A percentile compares a stretch with the other conserved stretches of the same genome.
phyloP scores from a whole-genome alignment of 257 asterid genomes.

The Plantago major region DNA sequence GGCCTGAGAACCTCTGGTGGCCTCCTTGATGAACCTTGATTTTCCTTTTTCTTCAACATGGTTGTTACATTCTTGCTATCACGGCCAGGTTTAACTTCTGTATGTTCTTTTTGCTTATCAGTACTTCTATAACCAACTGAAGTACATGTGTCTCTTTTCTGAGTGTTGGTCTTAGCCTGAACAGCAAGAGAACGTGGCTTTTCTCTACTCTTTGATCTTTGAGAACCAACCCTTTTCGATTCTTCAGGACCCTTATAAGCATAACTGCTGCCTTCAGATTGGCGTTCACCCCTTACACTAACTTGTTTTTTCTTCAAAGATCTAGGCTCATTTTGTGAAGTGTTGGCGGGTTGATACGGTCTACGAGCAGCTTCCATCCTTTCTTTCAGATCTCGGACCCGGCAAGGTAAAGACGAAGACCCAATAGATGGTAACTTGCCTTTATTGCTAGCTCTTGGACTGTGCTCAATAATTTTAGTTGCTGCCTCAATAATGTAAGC shows the following conservation, averaged over 20 bases:
- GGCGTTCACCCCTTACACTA: conserved; percentile 39
- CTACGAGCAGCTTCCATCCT: conserved; percentile 62
- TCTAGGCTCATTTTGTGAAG: conserved; percentile 45
- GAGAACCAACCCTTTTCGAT: conserved; percentile 44
- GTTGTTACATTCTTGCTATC: conserved; percentile 36
- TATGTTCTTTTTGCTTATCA: conserved; percentile 49
- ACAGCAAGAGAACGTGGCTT: conserved; percentile 48
- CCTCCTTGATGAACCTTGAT: conserved; percentile 37
- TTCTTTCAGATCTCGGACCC: conserved; percentile 58
- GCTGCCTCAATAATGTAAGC: conserved; percentile 90
- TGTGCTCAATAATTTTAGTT: conserved; percentile 78
- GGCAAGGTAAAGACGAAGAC: conserved; percentile 63
- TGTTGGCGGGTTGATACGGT: conserved; percentile 36
- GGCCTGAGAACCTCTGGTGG: conserved; percentile 64
- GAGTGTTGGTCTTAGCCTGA: conserved; percentile 53
- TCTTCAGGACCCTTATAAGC: conserved; percentile 42
- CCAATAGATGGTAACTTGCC: conserved; percentile 47
- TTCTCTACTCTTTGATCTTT: conserved; percentile 52
- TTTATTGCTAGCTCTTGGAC: conserved; percentile 58
- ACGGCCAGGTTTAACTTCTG: conserved; percentile 32
- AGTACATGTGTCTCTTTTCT: conserved; percentile 47
- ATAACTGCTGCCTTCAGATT: conserved; percentile 31
- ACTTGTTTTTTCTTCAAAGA: conserved; percentile 44
- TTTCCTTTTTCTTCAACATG: conserved; percentile 49
- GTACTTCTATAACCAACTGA: conserved; percentile 38